Conservation (phyloP, 2,329 filamentous ascomycete genomes). For the Alternaria tenuissima region DNA sequence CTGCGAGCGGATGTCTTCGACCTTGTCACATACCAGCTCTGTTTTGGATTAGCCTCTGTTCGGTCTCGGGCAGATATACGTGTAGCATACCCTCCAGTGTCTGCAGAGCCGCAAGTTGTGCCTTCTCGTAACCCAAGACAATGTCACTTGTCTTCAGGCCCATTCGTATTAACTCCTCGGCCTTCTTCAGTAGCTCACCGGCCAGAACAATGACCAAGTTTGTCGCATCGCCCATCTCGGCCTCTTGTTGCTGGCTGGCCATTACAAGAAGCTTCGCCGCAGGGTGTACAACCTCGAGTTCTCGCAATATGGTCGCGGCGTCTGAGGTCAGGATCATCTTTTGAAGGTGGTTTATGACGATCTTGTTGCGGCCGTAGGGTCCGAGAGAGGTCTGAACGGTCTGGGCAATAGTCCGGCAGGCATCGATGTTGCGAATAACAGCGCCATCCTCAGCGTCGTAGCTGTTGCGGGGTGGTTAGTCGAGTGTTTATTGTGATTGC, state of each 20-base stretch:
- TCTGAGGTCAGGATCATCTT: slow-evolving; percentile 99
- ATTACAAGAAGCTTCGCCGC: slow-evolving; percentile 97
- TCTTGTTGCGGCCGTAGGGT: slow-evolving; percentile 98
- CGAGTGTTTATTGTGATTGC: slow-evolving; percentile 25
- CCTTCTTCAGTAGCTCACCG: slow-evolving; percentile 94
- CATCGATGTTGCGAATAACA: slow-evolving; percentile 97
- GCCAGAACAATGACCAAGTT: slow-evolving; percentile 97
- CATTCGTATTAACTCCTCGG: slow-evolving; percentile 95
- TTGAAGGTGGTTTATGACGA: slow-evolving; percentile 99
- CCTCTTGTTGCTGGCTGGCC: slow-evolving; percentile 98
- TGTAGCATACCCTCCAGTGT: slow-evolving; percentile 71
- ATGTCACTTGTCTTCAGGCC: slow-evolving; percentile 99
- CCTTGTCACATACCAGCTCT: slow-evolving; percentile 89
- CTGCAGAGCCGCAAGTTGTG: slow-evolving; percentile 86
- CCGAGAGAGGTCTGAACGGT: slow-evolving; percentile 97
- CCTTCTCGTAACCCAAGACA: slow-evolving; percentile 93
- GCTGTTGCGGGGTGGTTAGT: slow-evolving; percentile 63
- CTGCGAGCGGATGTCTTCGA: slow-evolving; percentile 81
- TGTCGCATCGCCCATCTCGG: slow-evolving; percentile 98
- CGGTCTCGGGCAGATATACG: background rate
- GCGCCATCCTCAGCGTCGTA: slow-evolving; percentile 99
- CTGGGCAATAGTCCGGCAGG: slow-evolving; percentile 92
- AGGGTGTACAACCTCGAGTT: slow-evolving; percentile 97
- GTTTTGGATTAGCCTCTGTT: slow-evolving; percentile 26
- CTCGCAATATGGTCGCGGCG: slow-evolving; percentile 94